A percentile compares a stretch with the other conserved stretches of the same genome.
Evolutionary conservation across 169 alveolate species (phyloP).

Genomic region (Amoebophrya sp.): DNA sequence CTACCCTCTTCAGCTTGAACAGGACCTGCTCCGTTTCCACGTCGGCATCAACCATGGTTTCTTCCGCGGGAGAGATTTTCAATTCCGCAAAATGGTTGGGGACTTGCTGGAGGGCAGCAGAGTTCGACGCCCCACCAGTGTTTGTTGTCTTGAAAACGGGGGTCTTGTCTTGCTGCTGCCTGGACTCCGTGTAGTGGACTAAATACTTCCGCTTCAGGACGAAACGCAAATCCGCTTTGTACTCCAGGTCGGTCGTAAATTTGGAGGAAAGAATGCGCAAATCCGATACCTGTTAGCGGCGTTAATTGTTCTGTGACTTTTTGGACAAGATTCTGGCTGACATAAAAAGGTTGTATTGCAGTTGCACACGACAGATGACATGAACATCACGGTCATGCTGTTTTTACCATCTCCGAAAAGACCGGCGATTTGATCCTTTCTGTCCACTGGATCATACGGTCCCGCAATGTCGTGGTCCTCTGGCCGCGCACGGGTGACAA

Average conservation of each 20-base stretch:
- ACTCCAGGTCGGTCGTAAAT: background rate
- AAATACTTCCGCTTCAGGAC: background rate
- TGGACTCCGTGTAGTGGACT: background rate
- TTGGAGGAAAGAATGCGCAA: background rate
- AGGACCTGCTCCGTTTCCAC: background rate
- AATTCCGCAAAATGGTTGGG: background rate
- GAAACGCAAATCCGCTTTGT: background rate
- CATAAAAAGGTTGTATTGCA: too few relatives aligned
- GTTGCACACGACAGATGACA: too few relatives aligned
- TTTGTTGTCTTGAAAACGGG: too few relatives aligned
- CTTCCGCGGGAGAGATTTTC: background rate
- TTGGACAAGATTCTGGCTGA: too few relatives aligned
- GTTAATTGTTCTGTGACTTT: too few relatives aligned
- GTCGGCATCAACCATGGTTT: background rate
- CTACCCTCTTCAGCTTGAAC: background rate
- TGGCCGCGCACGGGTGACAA: background rate
- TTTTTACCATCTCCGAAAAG: too few relatives aligned
- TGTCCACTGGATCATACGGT: background rate
- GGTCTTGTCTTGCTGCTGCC: background rate
- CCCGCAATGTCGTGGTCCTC: background rate
- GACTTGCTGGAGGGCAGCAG: too few relatives aligned
- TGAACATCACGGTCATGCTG: too few relatives aligned
- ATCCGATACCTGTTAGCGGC: too few relatives aligned
- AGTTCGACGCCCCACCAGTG: too few relatives aligned
- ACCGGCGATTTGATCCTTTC: background rate